phyloP scores from a whole-genome alignment of 257 asterid genomes.

The Scutellaria minor region DNA sequence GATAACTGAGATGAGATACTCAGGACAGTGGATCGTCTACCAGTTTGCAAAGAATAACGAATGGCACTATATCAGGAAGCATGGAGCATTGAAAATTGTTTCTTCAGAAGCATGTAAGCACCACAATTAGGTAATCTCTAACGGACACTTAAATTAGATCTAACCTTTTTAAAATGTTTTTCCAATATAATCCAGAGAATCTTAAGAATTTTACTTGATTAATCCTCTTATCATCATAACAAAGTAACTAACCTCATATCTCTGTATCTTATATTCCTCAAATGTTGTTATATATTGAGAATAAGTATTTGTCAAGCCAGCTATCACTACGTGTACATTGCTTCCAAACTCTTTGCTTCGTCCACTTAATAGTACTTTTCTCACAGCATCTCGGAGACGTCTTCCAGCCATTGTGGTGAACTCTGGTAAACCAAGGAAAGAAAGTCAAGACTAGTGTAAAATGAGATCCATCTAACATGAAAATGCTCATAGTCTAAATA shows the following conservation, averaged over 20 bases:
- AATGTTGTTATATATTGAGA: slow-evolving; percentile 89
- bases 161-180: neutral
- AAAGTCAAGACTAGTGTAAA: slow-evolving; percentile 3
- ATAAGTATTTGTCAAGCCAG: slow-evolving; percentile 94
- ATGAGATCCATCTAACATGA: slow-evolving; percentile 21
- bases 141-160: neutral
- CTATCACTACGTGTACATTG: slow-evolving; percentile 82
- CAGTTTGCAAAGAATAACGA: too few species aligned
- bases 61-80: too few species aligned
- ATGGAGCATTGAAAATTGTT: too few species aligned
- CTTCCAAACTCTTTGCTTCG: slow-evolving; percentile 52
- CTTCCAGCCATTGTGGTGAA: slow-evolving; percentile 99
- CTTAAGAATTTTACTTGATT: neutral
- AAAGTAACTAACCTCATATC: slow-evolving; percentile 85
- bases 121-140: too few species aligned
- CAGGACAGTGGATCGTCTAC: too few species aligned
- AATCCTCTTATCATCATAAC: neutral
- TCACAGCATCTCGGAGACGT: slow-evolving; percentile 93
- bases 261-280: slow-evolving; percentile 93
- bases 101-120: too few species aligned
- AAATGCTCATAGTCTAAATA: neutral
- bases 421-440: slow-evolving; percentile 48
- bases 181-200: slow-evolving; percentile 5
- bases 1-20: neutral
- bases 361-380: slow-evolving; percentile 54